Conservation (phyloP, 148 eudicot species). For the Rhododendron ovatum region DNA sequence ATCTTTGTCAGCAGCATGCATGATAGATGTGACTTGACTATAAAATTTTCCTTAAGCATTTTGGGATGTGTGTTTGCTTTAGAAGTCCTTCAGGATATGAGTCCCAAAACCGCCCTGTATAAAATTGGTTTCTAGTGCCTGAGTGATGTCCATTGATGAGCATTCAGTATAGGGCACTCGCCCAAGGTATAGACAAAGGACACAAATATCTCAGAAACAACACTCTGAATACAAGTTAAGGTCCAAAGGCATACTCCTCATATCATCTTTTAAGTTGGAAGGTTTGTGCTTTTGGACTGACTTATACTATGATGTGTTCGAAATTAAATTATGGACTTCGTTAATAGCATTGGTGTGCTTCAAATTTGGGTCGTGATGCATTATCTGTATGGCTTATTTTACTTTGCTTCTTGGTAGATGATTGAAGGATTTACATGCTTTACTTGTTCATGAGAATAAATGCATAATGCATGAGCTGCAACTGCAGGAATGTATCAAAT, state of each 20-base stretch:
- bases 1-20: background rate
- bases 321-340: background rate
- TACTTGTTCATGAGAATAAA: background rate
- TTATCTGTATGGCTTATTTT: background rate
- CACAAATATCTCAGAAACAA: background rate
- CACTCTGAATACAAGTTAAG: background rate
- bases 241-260: background rate
- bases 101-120: background rate
- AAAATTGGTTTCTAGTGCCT: background rate
- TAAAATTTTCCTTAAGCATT: background rate
- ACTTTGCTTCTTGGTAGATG: background rate
- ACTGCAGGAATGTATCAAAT: slow-evolving; percentile 96
- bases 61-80: background rate
- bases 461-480: slow-evolving; percentile 10
- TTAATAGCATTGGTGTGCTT: background rate
- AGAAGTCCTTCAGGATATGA: background rate
- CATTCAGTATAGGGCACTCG: background rate
- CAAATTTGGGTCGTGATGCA: background rate
- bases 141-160: background rate
- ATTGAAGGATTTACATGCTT: background rate
- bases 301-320: background rate
- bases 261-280: background rate
- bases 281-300: background rate
- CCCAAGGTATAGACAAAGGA: background rate
- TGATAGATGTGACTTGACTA: background rate